Conservation (phyloP, 1,139 yeast genomes). For the Scheffersomyces titani region DNA sequence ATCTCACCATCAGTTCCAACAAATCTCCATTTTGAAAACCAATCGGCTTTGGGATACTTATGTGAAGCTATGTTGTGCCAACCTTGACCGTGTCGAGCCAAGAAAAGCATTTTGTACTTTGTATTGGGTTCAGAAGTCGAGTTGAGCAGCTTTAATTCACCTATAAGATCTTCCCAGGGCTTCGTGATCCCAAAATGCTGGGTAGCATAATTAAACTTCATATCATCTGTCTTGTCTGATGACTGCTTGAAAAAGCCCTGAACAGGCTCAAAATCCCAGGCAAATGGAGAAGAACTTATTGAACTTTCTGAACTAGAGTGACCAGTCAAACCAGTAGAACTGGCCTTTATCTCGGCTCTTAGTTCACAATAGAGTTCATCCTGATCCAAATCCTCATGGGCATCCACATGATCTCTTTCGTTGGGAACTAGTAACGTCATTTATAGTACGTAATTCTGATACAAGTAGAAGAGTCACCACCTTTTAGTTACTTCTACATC, state of each 20-base stretch:
- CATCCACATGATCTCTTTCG: constrained; percentile 33
- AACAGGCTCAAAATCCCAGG: constrained; percentile 48
- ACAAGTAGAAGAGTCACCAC: too few species aligned
- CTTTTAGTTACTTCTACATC: neutral
- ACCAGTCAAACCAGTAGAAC: neutral
- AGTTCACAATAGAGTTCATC: constrained; percentile 24
- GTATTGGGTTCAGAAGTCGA: constrained; percentile 29
- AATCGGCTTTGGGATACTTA: constrained; percentile 55
- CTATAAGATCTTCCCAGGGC: constrained; percentile 48
- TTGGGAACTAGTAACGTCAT: constrained; percentile 37
- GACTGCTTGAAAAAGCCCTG: constrained; percentile 56
- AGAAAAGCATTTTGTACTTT: constrained; percentile 55
- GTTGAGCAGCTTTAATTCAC: constrained; percentile 39
- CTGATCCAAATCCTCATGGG: constrained; percentile 36
- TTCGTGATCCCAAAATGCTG: constrained; percentile 50
- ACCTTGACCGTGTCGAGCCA: constrained; percentile 82
- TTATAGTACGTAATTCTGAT: neutral
- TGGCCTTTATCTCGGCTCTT: constrained; percentile 5
- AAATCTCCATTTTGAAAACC: constrained; percentile 63
- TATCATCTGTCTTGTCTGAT: constrained; percentile 45
- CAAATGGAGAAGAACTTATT: constrained; percentile 12
- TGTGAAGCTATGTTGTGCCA: constrained; percentile 64
- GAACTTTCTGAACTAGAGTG: constrained; percentile 11
- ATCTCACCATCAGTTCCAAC: constrained; percentile 56
- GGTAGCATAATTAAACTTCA: constrained; percentile 44